Conservation (phyloP, 768 basidiomycete genomes). For the Xanthoconium stramineum region DNA sequence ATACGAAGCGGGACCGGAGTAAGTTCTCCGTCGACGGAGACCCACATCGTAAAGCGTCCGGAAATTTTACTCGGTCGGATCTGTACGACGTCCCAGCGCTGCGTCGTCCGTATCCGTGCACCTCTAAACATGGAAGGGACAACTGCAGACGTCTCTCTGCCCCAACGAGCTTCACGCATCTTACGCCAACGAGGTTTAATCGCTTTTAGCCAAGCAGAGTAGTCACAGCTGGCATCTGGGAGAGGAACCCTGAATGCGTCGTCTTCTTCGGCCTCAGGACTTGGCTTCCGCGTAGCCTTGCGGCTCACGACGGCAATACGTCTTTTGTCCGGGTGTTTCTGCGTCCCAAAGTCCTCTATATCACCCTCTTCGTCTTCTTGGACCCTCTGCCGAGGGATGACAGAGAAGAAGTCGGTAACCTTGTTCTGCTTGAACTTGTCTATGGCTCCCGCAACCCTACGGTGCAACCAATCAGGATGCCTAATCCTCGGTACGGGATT, state of each 20-base stretch:
- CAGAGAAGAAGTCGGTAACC: conserved; percentile 86
- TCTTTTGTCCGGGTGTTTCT: conserved; percentile 26
- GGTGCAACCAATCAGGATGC: conserved; percentile 97
- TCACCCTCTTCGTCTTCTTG: conserved; percentile 33
- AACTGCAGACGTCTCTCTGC: conserved; percentile 37
- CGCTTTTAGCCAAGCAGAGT: conserved; percentile 72
- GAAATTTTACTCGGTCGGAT: conserved; percentile 72
- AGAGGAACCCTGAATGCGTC: conserved; percentile 32
- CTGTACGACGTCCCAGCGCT: conserved; percentile 92
- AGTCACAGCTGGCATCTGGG: conserved; percentile 66
- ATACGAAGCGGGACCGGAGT: conserved; percentile 81
- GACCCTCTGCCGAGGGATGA: conserved; percentile 7
- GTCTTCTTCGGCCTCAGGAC: conserved; percentile 40
- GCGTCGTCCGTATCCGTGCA: conserved; percentile 52
- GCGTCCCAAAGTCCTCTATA: conserved; percentile 57
- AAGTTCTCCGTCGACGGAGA: conserved; percentile 76
- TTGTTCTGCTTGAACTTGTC: conserved; percentile 99
- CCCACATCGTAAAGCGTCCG: conserved; percentile 87
- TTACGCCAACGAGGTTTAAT: conserved; percentile 79
- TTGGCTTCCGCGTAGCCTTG: conserved; percentile 40
- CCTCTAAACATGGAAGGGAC: conserved; percentile 76
- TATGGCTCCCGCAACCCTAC: conserved; percentile 80
- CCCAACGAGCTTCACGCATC: conserved; percentile 46
- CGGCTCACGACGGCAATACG: conserved; percentile 55
- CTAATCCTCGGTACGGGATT: conserved; percentile 95